These are phyloP conservation scores for Lotmaria passim DNA, from an alignment of 208 protist species.

Conservation along the genomic window DNA sequence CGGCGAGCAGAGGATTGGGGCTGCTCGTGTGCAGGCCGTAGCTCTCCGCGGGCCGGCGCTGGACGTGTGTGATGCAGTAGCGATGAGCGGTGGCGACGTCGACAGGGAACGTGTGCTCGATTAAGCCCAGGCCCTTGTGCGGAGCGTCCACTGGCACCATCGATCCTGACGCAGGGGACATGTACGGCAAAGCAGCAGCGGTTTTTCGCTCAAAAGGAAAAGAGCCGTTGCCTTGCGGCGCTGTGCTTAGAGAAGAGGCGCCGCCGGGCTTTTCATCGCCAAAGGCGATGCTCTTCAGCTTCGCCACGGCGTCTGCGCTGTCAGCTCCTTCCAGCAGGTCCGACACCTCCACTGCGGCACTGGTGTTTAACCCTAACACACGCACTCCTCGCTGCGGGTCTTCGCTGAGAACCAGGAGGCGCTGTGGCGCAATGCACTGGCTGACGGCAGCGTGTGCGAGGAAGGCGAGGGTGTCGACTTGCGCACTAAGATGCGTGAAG, in stretches of 20 bases:
- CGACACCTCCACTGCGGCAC: conserved; percentile 36
- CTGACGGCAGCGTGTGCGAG: conserved; percentile 63
- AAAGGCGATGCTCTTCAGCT: conserved; percentile 16
- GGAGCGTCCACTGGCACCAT: not conserved
- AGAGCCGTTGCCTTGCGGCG: not conserved
- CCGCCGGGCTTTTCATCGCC: not conserved
- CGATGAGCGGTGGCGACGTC: conserved; percentile 62
- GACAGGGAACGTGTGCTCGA: conserved; percentile 54
- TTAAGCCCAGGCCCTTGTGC: conserved; percentile 14
- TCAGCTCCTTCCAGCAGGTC: conserved; percentile 40
- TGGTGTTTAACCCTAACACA: conserved; percentile 49
- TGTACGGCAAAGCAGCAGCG: too few species aligned
- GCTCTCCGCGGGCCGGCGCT: conserved; percentile 44
- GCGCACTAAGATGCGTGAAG: not conserved
- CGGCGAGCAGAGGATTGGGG: conserved; percentile 76
- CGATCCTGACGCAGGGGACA: too few species aligned
- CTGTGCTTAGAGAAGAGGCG: not conserved
- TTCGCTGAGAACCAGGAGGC: conserved; percentile 66
- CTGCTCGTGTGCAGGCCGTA: conserved; percentile 51
- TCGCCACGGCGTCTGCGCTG: conserved; percentile 23
- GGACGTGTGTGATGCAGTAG: conserved; percentile 59
- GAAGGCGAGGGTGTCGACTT: conserved; percentile 55
- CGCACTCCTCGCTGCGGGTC: conserved; percentile 54
- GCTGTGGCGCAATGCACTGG: conserved; percentile 71
- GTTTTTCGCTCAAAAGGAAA: not conserved